phyloP scores from a whole-genome alignment of 768 basidiomycete species.

The Lyophyllum semitale region DNA sequence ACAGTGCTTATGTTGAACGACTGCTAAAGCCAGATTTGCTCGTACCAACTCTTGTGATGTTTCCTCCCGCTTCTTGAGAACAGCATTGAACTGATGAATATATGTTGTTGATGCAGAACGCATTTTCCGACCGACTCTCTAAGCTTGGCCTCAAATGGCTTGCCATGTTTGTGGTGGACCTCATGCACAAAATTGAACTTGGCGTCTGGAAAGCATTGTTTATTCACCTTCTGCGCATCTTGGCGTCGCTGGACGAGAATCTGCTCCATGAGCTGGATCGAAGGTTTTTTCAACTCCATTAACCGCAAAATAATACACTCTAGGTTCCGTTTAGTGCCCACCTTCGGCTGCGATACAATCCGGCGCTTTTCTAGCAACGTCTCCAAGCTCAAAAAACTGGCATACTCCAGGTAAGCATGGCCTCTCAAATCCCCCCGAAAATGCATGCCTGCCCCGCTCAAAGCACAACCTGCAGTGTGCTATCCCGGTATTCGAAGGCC shows the following conservation, averaged over 20 bases:
- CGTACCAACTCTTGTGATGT: slow-evolving; percentile 26
- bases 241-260: neutral
- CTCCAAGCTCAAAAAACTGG: slow-evolving; percentile 21
- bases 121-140: slow-evolving; percentile 1
- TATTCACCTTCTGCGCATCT: slow-evolving; percentile 23
- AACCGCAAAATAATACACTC: too few relatives aligned
- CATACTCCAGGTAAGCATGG: slow-evolving; percentile 33
- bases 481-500: slow-evolving; percentile 9
- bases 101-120: slow-evolving; percentile 1
- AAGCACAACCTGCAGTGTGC: too few relatives aligned
- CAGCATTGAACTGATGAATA: neutral
- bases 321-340: slow-evolving; percentile 1
- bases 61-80: neutral
- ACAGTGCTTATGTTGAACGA: slow-evolving; percentile 19
- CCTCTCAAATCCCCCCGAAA: too few relatives aligned
- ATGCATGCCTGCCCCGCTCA: too few relatives aligned
- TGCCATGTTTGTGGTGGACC: slow-evolving; percentile 20
- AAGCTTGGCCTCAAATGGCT: slow-evolving; percentile 14
- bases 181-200: slow-evolving; percentile 7
- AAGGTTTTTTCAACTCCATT: neutral
- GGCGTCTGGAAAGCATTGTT: slow-evolving; percentile 27
- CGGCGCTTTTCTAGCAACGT: slow-evolving; percentile 23
- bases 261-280: neutral
- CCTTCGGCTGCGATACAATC: slow-evolving; percentile 21
- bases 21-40: slow-evolving; percentile 18